Evolutionary conservation across 441 rosid genomes (phyloP), one percentile per base, ranked within the genome.

Genomic region (Erysimum cheiri): DNA sequence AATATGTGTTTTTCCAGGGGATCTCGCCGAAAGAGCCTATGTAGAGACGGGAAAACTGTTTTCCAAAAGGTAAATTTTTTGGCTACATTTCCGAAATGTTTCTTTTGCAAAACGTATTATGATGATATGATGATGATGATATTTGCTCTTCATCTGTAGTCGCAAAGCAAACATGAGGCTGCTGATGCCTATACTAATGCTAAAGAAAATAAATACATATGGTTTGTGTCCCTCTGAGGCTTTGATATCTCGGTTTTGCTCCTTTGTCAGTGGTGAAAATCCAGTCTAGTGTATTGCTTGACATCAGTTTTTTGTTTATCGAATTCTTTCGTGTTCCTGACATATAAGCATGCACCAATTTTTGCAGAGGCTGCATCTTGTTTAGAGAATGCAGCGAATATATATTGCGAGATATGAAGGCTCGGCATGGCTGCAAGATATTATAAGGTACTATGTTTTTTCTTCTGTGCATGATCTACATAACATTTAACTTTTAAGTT

Each of bases 381-480:
- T 82, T 80, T 92, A 77, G 82, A 68, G 62, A 82, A 80, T 73
- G 98, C 96, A 2, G 84, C 88, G 59, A 84, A 84, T 39, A 33
- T 88, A 76, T 85, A 79, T 58, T 90, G 91, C 72, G 98, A 94
- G 69, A 90, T 86, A 71, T 94, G 96, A 78, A 85, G 98, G 86
- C 87, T 94, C 67, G 87, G 80, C 83, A 87, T 88, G 94, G 99
- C 97, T 72, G 98, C 99, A 44, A 86, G 98, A 86, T 88, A 88
- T 70, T 87, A 73, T 72, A 92, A 94, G 97, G 96, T 90, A 61
- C 72, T 22, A 6, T 75, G 32, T 53, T 31, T 64, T 12, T 48
- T 37, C 54, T 44, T 36, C 6, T 47, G 40, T 54, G 22, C 63
- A 44, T 46, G 40, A 9, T 13, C 63, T 52, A 11, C 13, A 41